A percentile compares a stretch with the other conserved stretches of the same genome.
Evolutionary conservation across 2,329 filamentous ascomycete genomes (phyloP).

Genomic region (Colletotrichum tamarilloi): DNA sequence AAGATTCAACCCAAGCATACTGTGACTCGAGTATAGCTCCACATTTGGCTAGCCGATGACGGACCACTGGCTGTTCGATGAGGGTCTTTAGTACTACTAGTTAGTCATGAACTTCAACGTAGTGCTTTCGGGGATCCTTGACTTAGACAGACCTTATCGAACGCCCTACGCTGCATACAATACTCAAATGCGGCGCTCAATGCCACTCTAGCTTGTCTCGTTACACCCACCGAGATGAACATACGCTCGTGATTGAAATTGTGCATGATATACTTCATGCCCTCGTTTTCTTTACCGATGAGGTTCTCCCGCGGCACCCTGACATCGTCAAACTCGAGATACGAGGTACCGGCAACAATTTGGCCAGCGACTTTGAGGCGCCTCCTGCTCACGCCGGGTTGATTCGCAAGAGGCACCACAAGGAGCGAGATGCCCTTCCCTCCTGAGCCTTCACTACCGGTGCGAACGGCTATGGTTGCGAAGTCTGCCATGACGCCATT

Average conservation of each 20-base stretch:
- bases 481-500: not conserved
- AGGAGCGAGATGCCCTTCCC: not conserved
- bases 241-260: not conserved
- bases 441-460: not conserved
- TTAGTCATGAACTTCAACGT: too few relatives aligned
- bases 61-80: not conserved
- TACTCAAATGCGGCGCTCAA: not conserved
- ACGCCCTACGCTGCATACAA: not conserved
- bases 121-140: not conserved
- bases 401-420: not conserved
- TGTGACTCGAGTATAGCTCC: not conserved
- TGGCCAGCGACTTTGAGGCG: not conserved
- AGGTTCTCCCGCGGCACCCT: not conserved
- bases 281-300: not conserved
- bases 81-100: not conserved
- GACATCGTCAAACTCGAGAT: not conserved
- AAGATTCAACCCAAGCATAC: not conserved
- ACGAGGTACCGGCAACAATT: not conserved
- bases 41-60: not conserved
- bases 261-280: not conserved
- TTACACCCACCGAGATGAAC: not conserved
- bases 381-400: not conserved
- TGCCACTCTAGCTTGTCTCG: not conserved
- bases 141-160: not conserved
- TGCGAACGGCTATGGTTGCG: not conserved